Conservation (phyloP, 495 filamentous ascomycete species). For the Lasiosphaeriaceae sp. region DNA sequence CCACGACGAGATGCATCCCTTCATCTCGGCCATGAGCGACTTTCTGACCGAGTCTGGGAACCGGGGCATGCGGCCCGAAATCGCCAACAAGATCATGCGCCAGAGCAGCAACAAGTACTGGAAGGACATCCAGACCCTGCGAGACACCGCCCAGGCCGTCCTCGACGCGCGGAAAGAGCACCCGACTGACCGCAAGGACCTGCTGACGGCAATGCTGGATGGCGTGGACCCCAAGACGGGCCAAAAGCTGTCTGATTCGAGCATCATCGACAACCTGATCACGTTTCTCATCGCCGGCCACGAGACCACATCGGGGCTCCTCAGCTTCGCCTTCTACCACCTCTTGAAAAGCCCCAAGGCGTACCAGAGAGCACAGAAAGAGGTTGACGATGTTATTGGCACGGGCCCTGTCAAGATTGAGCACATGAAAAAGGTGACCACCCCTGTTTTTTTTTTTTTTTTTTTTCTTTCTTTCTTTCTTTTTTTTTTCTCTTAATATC, state of each 20-base stretch:
- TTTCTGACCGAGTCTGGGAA: conserved; percentile 54
- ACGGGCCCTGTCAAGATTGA: conserved; percentile 59
- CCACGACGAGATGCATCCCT: conserved; percentile 61
- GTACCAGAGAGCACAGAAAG: conserved; percentile 51
- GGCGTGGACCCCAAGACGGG: conserved; percentile 66
- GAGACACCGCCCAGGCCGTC: conserved; percentile 54
- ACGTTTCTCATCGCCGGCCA: conserved; percentile 73
- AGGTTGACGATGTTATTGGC: conserved; percentile 62
- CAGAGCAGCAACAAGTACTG: conserved; percentile 53
- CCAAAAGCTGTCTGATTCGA: conserved; percentile 53
- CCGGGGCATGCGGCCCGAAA: conserved; percentile 45
- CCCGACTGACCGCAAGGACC: conserved; percentile 59
- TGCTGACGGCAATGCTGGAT: conserved; percentile 66
- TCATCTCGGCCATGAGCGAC: conserved; percentile 60
- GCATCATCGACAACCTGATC: conserved; percentile 67
- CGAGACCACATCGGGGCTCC: conserved; percentile 62
- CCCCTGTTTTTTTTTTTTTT: too few relatives aligned
- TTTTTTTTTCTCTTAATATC: too few relatives aligned
- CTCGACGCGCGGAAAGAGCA: conserved; percentile 55
- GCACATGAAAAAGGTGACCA: conserved; percentile 58
- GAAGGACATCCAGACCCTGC: conserved; percentile 53
- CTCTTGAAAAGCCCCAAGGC: conserved; percentile 50
- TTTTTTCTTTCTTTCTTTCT: too few relatives aligned
- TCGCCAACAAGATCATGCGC: conserved; percentile 51
- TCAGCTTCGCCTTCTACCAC: conserved; percentile 56